A percentile compares a stretch with the other conserved stretches of the same genome.
phyloP scores from a whole-genome alignment of 345 rosid genomes.

The sweet orange (Citrus sinensis) region DNA sequence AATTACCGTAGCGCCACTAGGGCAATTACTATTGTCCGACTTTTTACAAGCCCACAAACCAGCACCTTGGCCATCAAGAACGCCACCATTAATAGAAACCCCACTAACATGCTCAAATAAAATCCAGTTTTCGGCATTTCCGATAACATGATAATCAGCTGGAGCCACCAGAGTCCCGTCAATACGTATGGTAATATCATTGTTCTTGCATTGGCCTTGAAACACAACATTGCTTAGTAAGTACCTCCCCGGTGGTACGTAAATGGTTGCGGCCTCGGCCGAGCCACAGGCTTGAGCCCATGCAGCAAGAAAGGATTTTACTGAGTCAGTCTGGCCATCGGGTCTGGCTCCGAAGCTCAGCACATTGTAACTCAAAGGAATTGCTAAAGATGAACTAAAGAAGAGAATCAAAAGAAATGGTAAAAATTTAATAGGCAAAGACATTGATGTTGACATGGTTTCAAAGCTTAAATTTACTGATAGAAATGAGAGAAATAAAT shows the following conservation, averaged over 20 bases:
- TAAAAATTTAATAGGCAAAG: no score
- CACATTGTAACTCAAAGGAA: no score
- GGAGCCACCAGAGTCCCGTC: slow-evolving; percentile 75
- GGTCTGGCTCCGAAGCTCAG: no score
- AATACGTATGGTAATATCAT: slow-evolving; percentile 36
- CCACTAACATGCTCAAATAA: no score
- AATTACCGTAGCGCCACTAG: no score
- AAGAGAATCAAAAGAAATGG: no score
- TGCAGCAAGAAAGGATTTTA: slow-evolving; percentile 41
- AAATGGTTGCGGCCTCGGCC: slow-evolving; percentile 34
- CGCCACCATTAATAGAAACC: slow-evolving; percentile 36
- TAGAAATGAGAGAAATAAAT: no score
- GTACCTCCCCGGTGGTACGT: slow-evolving; percentile 58
- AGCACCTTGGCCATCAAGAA: slow-evolving; percentile 15
- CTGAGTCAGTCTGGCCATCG: slow-evolving; percentile 35
- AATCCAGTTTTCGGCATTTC: slow-evolving; percentile 1
- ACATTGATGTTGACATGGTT: no score
- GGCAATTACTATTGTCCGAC: not conserved
- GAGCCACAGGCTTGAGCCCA: slow-evolving; percentile 64
- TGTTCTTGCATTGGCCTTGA: not conserved
- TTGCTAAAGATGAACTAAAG: no score
- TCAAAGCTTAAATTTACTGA: no score
- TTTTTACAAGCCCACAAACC: slow-evolving; percentile 1
- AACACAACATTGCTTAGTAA: slow-evolving; percentile 6
- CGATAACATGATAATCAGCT: slow-evolving; percentile 37